Percentiles rank a stretch among this genome's conserved stretches.
Conservation (phyloP, 306 rosid species). For the Mucuna pruriens region DNA sequence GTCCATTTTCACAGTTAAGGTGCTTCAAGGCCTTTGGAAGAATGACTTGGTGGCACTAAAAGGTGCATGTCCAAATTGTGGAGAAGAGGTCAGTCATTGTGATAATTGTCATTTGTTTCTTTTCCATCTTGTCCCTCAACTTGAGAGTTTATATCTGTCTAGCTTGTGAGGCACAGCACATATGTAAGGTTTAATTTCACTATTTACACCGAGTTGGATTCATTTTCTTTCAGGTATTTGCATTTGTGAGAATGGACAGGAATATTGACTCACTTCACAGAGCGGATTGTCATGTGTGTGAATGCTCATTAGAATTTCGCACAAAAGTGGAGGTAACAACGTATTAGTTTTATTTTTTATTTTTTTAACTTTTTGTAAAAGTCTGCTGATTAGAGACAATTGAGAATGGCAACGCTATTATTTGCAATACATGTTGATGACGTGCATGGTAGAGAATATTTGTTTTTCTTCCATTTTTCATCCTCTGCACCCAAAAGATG, state of each 20-base stretch:
- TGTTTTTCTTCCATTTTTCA: neutral
- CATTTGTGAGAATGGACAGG: conserved; percentile 75
- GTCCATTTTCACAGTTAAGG: conserved; percentile 61
- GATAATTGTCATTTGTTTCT: neutral
- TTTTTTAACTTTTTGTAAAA: conserved; percentile 18
- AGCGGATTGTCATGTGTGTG: conserved; percentile 95
- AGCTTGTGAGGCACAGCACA: neutral
- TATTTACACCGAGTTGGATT: conserved; percentile 17
- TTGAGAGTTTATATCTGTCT: conserved; percentile 15
- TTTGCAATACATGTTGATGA: conserved; percentile 11
- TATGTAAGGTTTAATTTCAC: conserved; percentile 13
- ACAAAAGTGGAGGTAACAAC: conserved; percentile 79
- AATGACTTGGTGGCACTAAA: conserved; percentile 81
- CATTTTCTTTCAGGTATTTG: conserved; percentile 75
- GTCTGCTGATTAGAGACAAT: neutral
- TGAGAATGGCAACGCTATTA: neutral
- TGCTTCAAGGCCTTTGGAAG: conserved; percentile 84
- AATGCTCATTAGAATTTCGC: conserved; percentile 75
- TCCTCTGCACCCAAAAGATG: neutral
- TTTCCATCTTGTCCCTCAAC: conserved; percentile 5
- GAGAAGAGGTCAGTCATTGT: conserved; percentile 74
- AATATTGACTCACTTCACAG: conserved; percentile 70
- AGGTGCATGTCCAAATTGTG: conserved; percentile 94
- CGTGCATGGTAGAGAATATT: neutral
- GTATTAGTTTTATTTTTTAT: neutral